Base-by-base conservation (phyloP, 2,329 filamentous ascomycete genomes). In the Alternaria arborescens region DNA sequence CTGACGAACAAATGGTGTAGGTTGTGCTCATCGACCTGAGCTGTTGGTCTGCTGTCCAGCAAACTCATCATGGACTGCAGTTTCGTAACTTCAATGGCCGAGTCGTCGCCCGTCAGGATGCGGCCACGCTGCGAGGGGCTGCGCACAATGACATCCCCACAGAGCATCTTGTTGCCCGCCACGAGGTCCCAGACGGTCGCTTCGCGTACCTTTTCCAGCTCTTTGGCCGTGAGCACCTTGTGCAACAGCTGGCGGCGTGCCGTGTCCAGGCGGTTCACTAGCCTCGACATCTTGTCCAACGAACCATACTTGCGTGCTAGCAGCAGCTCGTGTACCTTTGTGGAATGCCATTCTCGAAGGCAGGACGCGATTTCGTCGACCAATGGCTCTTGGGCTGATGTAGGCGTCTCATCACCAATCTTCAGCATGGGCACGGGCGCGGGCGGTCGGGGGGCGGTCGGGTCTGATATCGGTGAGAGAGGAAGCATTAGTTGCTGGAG, bases 331-430 rank as follows among this genome's bases (percentile, higher is more conserved):
- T 99, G 96, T 16, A 99, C 85, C 75, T 97, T 96, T 18, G 94
- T 97, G 20, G 95, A 97, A 81, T 99, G 94, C 96, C 95, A 99
- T 85, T 99, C 95, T 70, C 95, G 88, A 65, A 99, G 82, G 77
- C 95, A 99, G 4, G 94, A 97, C 14, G 95, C 94, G 71, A 99
- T 98, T 78, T 99, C 95, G 79, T 99, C 95, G 24, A 99, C 94
- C 62, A 99, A 81, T 3, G 95, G 95, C 77, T 99, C 96, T 8
- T 91, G 89, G 16, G 87, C 84, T 6, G 93, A 97, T 0, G 93
- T 97, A 1, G 94, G 92, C 2, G 93, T 97, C 82, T 99, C 95
- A 74, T 99, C 95, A 60, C 95, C 95, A 76, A 99, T 94, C 79
- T 97, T 97, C 54, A 99, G 85, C 91, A 98, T 95, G 5, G 95